Evolutionary conservation across 164 flowering plant genomes (phyloP).

Genomic region (Nymphaea thermarum): DNA sequence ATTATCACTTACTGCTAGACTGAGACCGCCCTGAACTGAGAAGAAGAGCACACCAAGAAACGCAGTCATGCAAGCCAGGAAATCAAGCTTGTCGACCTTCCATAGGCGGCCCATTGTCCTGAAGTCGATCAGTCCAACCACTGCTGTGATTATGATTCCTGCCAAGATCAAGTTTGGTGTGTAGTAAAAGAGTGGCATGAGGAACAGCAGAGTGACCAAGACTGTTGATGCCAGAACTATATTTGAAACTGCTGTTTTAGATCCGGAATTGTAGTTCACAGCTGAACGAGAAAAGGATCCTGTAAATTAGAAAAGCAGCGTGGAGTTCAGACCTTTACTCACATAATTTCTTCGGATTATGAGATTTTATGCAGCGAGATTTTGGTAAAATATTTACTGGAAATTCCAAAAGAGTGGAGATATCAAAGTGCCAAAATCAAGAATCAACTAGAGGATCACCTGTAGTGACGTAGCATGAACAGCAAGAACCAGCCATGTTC

Average conservation of each 20-base stretch:
- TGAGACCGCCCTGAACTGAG: conserved; percentile 27
- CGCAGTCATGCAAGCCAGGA: conserved; percentile 21
- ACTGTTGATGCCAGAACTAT: conserved; percentile 25
- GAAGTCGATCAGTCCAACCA: conserved; percentile 27
- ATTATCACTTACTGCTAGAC: conserved; percentile 20
- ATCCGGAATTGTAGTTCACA: conserved; percentile 31
- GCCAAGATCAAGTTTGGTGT: conserved; percentile 22
- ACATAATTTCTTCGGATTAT: not conserved
- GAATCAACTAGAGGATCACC: conserved; percentile 18
- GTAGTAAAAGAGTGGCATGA: conserved; percentile 25
- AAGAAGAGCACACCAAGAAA: conserved; percentile 29
- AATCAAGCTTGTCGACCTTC: conserved; percentile 32
- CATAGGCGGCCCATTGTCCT: conserved; percentile 13
- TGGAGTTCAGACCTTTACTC: no score
- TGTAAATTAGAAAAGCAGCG: not conserved
- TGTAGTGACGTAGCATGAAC: conserved; percentile 74
- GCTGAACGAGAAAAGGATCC: conserved; percentile 39
- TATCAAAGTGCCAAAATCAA: no score
- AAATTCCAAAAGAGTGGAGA: no score
- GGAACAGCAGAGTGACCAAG: conserved; percentile 22
- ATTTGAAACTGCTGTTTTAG: conserved; percentile 24
- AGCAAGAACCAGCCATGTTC: conserved; percentile 66
- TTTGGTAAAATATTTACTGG: no score
- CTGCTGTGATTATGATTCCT: conserved; percentile 26
- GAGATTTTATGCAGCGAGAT: not conserved